Conservation (phyloP, 2,329 filamentous ascomycete species). For the Fusarium chaquense region DNA sequence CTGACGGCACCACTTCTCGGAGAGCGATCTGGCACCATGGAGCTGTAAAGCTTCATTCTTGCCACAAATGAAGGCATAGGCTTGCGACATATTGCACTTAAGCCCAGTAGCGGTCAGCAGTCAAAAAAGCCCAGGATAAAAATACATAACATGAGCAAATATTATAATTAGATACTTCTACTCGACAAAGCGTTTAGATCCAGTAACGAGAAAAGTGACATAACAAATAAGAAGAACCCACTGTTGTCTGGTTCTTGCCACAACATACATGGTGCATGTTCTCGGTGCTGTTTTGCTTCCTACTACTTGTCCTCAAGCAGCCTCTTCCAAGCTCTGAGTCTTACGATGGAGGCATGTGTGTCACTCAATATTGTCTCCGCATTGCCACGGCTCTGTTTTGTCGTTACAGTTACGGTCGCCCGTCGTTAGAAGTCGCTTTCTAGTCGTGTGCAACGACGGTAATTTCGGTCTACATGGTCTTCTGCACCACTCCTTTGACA, state of each 20-base stretch:
- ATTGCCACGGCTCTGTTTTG: background rate
- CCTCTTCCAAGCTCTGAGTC: background rate
- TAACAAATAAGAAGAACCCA: constrained; percentile 6
- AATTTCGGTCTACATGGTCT: background rate
- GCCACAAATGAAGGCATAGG: background rate
- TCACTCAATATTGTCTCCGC: background rate
- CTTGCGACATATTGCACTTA: background rate
- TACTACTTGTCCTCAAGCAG: background rate
- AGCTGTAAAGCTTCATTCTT: background rate
- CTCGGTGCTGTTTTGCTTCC: background rate
- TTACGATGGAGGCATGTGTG: background rate
- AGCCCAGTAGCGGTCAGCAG: background rate
- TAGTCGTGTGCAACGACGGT: background rate
- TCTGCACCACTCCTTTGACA: background rate
- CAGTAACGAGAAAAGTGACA: constrained; percentile 26
- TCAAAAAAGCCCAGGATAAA: background rate
- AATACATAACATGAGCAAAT: background rate
- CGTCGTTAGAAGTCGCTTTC: background rate
- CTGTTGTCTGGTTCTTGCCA: background rate
- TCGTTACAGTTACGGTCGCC: background rate
- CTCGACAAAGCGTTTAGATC: background rate
- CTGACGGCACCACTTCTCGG: background rate
- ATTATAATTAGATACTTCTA: background rate
- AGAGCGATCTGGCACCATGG: too few species aligned
- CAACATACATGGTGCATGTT: background rate